phyloP scores from a whole-genome alignment of 116 monocot genomes.

The Thalassia testudinum region DNA sequence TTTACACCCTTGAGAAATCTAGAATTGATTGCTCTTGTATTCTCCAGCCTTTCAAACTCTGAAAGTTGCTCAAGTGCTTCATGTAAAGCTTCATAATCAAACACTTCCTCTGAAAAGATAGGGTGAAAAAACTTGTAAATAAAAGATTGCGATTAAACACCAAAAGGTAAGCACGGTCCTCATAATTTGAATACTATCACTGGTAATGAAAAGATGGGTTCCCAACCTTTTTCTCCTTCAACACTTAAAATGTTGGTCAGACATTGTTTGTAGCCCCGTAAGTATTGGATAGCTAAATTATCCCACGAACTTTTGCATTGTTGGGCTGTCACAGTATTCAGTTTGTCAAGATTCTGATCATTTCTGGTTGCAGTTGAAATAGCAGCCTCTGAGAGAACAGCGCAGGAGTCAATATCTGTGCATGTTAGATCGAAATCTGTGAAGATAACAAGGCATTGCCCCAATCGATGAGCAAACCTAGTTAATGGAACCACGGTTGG shows the following conservation, averaged over 20 bases:
- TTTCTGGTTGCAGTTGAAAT: constrained; percentile 38
- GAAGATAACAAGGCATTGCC: constrained; percentile 38
- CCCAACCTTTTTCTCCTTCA: no score
- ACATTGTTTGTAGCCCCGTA: no score
- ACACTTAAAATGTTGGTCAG: no score
- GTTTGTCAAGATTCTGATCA: not conserved
- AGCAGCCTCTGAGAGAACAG: constrained; percentile 27
- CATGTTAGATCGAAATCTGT: constrained; percentile 97
- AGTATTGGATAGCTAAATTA: not conserved
- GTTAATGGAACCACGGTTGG: constrained; percentile 49
- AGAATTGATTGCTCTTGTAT: constrained; percentile 62
- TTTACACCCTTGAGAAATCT: constrained; percentile 56
- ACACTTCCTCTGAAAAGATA: constrained; percentile 39
- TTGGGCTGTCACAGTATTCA: constrained; percentile 14
- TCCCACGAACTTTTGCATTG: constrained; percentile 39
- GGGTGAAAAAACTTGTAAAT: not conserved
- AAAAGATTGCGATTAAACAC: not conserved
- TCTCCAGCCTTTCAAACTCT: constrained; percentile 67
- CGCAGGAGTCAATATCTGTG: constrained; percentile 40
- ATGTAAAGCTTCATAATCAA: constrained; percentile 41
- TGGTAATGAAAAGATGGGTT: not conserved
- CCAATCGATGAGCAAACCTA: constrained; percentile 7
- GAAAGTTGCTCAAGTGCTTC: constrained; percentile 46
- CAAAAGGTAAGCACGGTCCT: no score
- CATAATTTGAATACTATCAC: not conserved